Percentiles rank a stretch among this genome's conserved stretches.
Conservation (phyloP, 306 rosid species). For the Prunus kanzakura region DNA sequence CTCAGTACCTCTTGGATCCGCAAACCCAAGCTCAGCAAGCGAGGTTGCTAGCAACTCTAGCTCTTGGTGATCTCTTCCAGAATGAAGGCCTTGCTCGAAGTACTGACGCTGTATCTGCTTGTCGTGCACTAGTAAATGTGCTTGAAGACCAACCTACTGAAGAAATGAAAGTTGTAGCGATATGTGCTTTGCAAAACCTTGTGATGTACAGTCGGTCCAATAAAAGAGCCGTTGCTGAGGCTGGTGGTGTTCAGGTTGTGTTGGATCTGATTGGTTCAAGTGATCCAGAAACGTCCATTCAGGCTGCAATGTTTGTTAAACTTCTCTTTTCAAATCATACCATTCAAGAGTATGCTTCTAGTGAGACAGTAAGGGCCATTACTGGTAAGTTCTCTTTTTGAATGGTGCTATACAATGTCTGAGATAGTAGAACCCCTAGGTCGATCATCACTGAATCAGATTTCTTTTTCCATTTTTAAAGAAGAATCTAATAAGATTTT, state of each 20-base stretch:
- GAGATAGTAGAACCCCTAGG: neutral
- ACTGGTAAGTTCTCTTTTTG: slow-evolving; percentile 63
- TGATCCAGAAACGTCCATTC: slow-evolving; percentile 88
- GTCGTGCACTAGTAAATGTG: slow-evolving; percentile 96
- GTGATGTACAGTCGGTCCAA: slow-evolving; percentile 95
- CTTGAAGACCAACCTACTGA: slow-evolving; percentile 99
- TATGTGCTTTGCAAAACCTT: slow-evolving; percentile 97
- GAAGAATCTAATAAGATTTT: slow-evolving; percentile 7
- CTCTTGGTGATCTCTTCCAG: slow-evolving; percentile 96
- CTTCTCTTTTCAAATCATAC: slow-evolving; percentile 96
- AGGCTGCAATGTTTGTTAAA: slow-evolving; percentile 96
- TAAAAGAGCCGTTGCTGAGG: slow-evolving; percentile 99
- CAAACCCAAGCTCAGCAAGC: slow-evolving; percentile 98
- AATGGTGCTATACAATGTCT: neutral
- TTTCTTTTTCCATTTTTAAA: neutral
- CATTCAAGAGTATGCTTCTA: slow-evolving; percentile 98
- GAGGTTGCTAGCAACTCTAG: slow-evolving; percentile 92
- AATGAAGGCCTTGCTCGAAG: slow-evolving; percentile 94
- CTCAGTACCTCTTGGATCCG: slow-evolving; percentile 98
- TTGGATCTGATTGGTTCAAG: slow-evolving; percentile 95
- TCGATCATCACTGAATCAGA: slow-evolving; percentile 1
- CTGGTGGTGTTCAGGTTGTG: slow-evolving; percentile 98
- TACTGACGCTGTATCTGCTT: slow-evolving; percentile 92
- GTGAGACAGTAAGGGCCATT: slow-evolving; percentile 94
- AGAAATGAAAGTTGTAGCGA: slow-evolving; percentile 99